phyloP scores from a whole-genome alignment of 2,329 filamentous ascomycete genomes.

The Aspergillus eucalypticola region DNA sequence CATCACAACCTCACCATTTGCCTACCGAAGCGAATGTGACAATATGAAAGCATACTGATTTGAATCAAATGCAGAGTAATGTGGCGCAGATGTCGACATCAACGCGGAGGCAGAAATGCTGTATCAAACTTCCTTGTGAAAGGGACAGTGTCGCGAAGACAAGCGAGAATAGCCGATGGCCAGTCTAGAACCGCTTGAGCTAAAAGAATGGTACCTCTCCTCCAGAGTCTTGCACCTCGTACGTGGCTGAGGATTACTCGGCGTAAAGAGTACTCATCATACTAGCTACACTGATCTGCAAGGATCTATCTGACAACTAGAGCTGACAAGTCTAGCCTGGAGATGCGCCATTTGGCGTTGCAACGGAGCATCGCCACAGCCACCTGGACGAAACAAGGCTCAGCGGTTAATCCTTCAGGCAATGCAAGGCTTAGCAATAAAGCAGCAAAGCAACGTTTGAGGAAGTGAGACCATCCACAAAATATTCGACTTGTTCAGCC shows the following conservation, averaged over 20 bases:
- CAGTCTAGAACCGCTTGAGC: background rate
- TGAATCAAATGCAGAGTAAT: background rate
- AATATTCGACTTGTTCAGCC: background rate
- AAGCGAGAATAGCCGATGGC: background rate
- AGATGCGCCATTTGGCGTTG: background rate
- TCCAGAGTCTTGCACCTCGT: background rate
- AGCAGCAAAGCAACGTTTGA: background rate
- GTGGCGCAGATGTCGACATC: background rate
- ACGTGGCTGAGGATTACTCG: background rate
- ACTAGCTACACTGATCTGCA: background rate
- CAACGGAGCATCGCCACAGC: background rate
- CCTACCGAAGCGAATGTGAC: background rate
- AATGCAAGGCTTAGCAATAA: background rate
- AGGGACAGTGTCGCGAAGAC: background rate
- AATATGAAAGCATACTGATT: background rate
- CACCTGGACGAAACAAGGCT: background rate
- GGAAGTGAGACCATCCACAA: background rate
- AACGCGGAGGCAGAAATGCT: background rate
- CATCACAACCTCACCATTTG: too few species aligned
- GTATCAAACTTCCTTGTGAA: background rate
- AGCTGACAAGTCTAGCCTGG: background rate
- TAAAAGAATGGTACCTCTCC: background rate
- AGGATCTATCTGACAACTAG: background rate
- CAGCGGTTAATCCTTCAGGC: background rate
- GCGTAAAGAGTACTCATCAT: background rate